These are phyloP conservation scores for Colletotrichum eleusines DNA, from an alignment of 2,329 filamentous ascomycete genomes.

Conservation along the genomic window DNA sequence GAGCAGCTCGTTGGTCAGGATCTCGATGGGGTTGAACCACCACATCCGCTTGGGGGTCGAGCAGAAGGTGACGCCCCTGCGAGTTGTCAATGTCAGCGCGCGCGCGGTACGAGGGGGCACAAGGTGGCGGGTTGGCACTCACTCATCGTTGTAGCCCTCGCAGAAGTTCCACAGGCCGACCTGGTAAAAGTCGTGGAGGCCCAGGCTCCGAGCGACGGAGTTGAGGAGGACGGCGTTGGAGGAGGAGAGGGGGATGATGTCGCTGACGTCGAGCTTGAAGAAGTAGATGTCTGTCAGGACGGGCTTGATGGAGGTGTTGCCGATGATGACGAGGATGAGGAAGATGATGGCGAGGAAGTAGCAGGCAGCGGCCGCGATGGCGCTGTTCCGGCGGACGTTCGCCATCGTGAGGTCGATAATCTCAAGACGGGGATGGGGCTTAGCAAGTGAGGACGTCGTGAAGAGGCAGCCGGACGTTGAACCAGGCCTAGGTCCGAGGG, in stretches of 20 bases:
- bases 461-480: slow-evolving; percentile 1
- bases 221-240: slow-evolving; percentile 80
- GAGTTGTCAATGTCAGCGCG: slow-evolving; percentile 62
- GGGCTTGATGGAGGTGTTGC: slow-evolving; percentile 73
- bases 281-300: slow-evolving; percentile 82
- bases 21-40: slow-evolving; percentile 92
- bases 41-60: slow-evolving; percentile 77
- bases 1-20: slow-evolving; percentile 83
- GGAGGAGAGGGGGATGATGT: slow-evolving; percentile 82
- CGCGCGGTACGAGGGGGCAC: slow-evolving; percentile 53
- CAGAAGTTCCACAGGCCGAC: slow-evolving; percentile 94
- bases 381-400: slow-evolving; percentile 69
- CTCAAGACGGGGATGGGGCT: not conserved
- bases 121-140: slow-evolving; percentile 44
- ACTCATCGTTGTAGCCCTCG: slow-evolving; percentile 81
- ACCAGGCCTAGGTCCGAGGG: slow-evolving; percentile 7
- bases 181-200: slow-evolving; percentile 94
- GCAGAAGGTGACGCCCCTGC: slow-evolving; percentile 80
- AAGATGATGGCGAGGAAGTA: slow-evolving; percentile 84
- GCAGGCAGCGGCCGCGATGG: slow-evolving; percentile 73
- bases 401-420: slow-evolving; percentile 48
- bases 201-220: slow-evolving; percentile 86
- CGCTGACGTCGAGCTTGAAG: slow-evolving; percentile 83
- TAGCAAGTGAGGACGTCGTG: not conserved
- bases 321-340: slow-evolving; percentile 82